phyloP scores from a whole-genome alignment of 2,329 filamentous ascomycete genomes.

The Orbilia brochopaga region DNA sequence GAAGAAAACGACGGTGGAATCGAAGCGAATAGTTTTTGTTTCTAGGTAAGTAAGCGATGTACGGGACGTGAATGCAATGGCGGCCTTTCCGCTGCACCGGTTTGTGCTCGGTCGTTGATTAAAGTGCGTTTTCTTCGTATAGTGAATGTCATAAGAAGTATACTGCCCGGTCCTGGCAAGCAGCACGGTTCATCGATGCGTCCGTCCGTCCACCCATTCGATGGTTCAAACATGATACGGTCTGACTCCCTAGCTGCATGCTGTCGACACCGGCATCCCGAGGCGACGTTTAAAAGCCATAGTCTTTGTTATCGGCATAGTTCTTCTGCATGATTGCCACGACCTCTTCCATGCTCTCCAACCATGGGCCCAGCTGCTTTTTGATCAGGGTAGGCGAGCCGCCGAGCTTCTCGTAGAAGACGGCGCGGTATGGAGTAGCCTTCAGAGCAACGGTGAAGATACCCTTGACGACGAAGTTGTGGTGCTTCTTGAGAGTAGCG shows the following conservation, averaged over 20 bases:
- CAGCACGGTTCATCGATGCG: background rate
- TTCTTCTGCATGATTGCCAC: constrained; percentile 77
- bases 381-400: constrained; percentile 65
- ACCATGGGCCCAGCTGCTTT: constrained; percentile 71
- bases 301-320: constrained; percentile 57
- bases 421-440: constrained; percentile 88
- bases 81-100: background rate
- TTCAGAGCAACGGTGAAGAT: constrained; percentile 92
- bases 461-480: constrained; percentile 86
- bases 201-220: background rate
- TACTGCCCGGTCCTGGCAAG: background rate
- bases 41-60: background rate
- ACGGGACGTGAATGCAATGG: background rate
- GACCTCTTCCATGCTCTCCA: constrained; percentile 76
- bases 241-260: constrained; percentile 19
- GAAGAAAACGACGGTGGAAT: background rate
- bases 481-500: constrained; percentile 86
- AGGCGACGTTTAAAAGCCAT: constrained; percentile 30
- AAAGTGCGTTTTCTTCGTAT: background rate
- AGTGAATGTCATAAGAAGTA: background rate
- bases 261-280: constrained; percentile 10
- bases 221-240: constrained; percentile 10
- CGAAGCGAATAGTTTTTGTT: background rate
- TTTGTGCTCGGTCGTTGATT: background rate
- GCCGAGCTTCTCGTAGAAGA: constrained; percentile 90